phyloP scores from a whole-genome alignment of 192 early-diverging fungal species.

The Coemansia sp. region DNA sequence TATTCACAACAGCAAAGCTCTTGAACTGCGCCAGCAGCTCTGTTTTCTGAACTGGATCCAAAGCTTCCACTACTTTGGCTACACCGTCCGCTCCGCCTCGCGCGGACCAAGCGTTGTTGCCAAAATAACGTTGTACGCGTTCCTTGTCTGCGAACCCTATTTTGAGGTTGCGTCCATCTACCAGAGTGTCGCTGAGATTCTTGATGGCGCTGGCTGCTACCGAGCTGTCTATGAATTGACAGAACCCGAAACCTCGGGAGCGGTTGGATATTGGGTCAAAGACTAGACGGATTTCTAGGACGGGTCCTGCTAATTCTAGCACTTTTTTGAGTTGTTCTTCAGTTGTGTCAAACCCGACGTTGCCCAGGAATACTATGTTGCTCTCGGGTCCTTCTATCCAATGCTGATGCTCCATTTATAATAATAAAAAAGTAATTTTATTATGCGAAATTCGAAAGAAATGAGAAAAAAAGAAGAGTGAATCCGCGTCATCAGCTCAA shows the following conservation, averaged over 20 bases:
- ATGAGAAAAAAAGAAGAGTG: background rate
- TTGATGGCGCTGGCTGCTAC: slow-evolving; percentile 95
- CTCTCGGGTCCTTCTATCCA: slow-evolving; percentile 32
- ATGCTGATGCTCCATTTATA: slow-evolving; percentile 33
- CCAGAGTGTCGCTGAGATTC: slow-evolving; percentile 87
- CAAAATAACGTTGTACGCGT: slow-evolving; percentile 29
- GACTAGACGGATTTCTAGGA: slow-evolving; percentile 78
- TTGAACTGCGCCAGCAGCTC: slow-evolving; percentile 38
- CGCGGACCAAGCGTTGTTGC: slow-evolving; percentile 15
- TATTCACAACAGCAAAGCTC: slow-evolving; percentile 31
- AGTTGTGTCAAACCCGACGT: slow-evolving; percentile 87
- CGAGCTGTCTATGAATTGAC: slow-evolving; percentile 84
- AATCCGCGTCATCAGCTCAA: background rate
- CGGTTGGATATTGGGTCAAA: slow-evolving; percentile 84
- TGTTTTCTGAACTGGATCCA: slow-evolving; percentile 13
- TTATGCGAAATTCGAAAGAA: background rate
- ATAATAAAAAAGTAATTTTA: background rate
- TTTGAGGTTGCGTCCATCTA: slow-evolving; percentile 83
- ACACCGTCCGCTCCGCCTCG: slow-evolving; percentile 25
- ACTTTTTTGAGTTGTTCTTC: slow-evolving; percentile 92
- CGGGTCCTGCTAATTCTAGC: slow-evolving; percentile 91
- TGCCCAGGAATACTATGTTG: slow-evolving; percentile 64
- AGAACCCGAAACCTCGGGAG: slow-evolving; percentile 93
- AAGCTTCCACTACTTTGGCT: slow-evolving; percentile 3
- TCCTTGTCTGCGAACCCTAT: slow-evolving; percentile 88